Base-by-base conservation (phyloP, 768 basidiomycete genomes). In the Leccinum variicolor region DNA sequence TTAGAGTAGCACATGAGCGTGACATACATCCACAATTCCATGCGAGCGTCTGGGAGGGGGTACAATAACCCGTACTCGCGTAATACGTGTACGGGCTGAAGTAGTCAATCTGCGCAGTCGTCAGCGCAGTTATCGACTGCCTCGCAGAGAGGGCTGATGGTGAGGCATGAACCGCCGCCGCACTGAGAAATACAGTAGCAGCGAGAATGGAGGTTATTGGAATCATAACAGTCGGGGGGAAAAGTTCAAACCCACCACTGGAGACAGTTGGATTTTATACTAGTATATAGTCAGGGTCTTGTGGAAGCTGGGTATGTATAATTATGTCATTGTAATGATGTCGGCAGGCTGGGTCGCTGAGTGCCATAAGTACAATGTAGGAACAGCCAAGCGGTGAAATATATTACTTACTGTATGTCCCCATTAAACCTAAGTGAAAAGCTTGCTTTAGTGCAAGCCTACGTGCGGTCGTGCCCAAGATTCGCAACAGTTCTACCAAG, bases 1-100 rank as follows among this genome's bases (percentile, higher is more conserved):
- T 23, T 4, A 36, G 21, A 15, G 49, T 9, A 46, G 49, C 25
- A 10, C 6, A 36, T 55, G 7, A 15, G 29, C 29, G 39, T n/a
- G 41, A 70, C 77, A 54, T 59, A 81, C 83, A 57, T 69, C 85
- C 85, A 67, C 84, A 86, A 29, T 76, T 65, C 82, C 84, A 85
- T 21, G 74, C 72, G 43, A 77, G 60, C 23, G 78, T 81, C 41
- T 69, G 53, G 4, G 75, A 53, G 6, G 81, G 70, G 15, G 67
- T 52, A 55, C 85, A 86, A 60, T 81, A 81, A 1, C 74, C 83
- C 6, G 82, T 66, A 41, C 78, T 77, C 0, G 84, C 82, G 61
- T 79, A 85, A 56, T 68, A 72, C 0, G 81, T 77, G 70, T 78
- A 85, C 1, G 83, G 75, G 36, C 62, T 76, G 67, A 76, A 85